Evolutionary conservation across 2,329 filamentous ascomycete genomes (phyloP).

Genomic region (Trichophyton rubrum): DNA sequence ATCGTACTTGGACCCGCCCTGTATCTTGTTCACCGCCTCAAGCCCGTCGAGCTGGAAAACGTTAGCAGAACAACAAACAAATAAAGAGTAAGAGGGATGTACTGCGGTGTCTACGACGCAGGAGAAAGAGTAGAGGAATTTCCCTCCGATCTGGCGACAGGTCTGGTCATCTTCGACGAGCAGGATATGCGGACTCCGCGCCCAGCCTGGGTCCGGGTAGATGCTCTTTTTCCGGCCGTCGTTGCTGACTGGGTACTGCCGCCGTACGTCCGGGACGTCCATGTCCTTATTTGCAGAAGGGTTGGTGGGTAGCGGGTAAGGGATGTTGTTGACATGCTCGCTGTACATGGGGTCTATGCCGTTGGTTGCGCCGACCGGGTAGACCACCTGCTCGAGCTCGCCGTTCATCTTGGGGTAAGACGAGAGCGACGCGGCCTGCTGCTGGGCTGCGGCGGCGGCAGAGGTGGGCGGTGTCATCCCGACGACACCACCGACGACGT

Average conservation of each 20-base stretch:
- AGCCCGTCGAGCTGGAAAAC: slow-evolving; percentile 60
- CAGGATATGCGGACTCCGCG: slow-evolving; percentile 62
- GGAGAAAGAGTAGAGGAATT: slow-evolving; percentile 53
- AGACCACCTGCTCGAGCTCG: slow-evolving; percentile 63
- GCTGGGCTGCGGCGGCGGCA: slow-evolving; percentile 15
- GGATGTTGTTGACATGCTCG: slow-evolving; percentile 89
- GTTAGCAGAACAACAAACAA: not conserved
- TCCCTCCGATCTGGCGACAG: slow-evolving; percentile 53
- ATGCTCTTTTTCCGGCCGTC: slow-evolving; percentile 50
- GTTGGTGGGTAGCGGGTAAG: slow-evolving; percentile 58
- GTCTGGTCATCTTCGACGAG: slow-evolving; percentile 74
- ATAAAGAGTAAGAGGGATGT: slow-evolving; percentile 23
- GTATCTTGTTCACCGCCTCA: slow-evolving; percentile 81
- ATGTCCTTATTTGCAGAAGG: slow-evolving; percentile 39
- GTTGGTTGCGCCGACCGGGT: slow-evolving; percentile 79
- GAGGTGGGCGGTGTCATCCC: slow-evolving; percentile 27
- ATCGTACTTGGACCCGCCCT: slow-evolving; percentile 51
- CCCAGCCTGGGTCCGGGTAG: slow-evolving; percentile 52
- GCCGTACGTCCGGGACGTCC: slow-evolving; percentile 35
- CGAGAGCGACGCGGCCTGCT: slow-evolving; percentile 40
- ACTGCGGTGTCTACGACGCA: slow-evolving; percentile 53
- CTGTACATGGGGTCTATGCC: slow-evolving; percentile 91
- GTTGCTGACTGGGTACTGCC: slow-evolving; percentile 25
- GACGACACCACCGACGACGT: not conserved
- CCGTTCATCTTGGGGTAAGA: slow-evolving; percentile 38